A percentile compares a stretch with the other conserved stretches of the same genome.
Conservation (phyloP, 768 basidiomycete species). For the Candolleomyces aberdarensis region DNA sequence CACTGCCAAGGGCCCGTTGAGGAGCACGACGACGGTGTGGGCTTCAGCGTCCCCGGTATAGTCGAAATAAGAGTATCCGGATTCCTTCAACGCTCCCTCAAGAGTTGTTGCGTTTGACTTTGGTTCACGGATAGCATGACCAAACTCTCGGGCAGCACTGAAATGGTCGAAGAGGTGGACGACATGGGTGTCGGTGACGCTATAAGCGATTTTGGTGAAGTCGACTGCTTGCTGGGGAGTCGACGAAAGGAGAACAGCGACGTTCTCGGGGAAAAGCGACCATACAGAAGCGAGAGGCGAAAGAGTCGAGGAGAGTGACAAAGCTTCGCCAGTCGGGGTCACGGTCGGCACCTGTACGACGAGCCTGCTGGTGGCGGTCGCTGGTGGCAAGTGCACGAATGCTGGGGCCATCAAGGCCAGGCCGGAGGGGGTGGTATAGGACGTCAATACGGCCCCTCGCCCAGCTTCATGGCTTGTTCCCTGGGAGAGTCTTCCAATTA, state of each 20-base stretch:
- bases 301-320: constrained; percentile 76
- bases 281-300: constrained; percentile 61
- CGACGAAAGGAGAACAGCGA: constrained; percentile 77
- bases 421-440: constrained; percentile 82
- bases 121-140: constrained; percentile 39
- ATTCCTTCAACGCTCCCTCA: constrained; percentile 46
- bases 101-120: constrained; percentile 26
- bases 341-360: constrained; percentile 82
- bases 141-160: constrained; percentile 71
- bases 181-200: constrained; percentile 61
- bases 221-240: constrained; percentile 81
- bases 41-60: constrained; percentile 68
- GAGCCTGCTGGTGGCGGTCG: constrained; percentile 62
- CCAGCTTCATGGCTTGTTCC: constrained; percentile 69
- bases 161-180: constrained; percentile 92
- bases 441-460: constrained; percentile 61
- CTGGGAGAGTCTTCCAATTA: constrained; percentile 78
- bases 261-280: constrained; percentile 57
- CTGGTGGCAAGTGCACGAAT: constrained; percentile 65
- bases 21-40: constrained; percentile 60
- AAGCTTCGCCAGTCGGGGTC: constrained; percentile 58
- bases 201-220: constrained; percentile 75
- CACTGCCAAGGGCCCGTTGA: constrained; percentile 77
- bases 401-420: constrained; percentile 81
- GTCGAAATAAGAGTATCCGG: constrained; percentile 75